Evolutionary conservation across 352 stramenopile species (phyloP).

Genomic region (Pythium rhizo-oryzae): DNA sequence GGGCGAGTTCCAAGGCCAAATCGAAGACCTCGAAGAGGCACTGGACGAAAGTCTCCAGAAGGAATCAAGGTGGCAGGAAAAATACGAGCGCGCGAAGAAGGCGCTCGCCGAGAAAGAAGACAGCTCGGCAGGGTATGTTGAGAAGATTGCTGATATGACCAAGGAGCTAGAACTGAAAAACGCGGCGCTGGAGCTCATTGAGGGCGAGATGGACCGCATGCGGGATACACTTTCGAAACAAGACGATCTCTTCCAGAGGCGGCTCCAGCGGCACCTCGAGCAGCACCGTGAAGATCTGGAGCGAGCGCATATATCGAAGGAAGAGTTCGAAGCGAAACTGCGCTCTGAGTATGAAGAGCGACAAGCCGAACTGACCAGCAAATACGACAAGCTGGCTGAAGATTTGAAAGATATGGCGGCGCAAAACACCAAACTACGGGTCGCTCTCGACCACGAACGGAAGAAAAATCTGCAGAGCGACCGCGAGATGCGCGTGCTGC

Average conservation of each 20-base stretch:
- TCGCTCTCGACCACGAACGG: constrained; percentile 45
- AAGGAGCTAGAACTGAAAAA: constrained; percentile 54
- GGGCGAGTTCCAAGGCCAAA: constrained; percentile 45
- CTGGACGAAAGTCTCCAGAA: constrained; percentile 64
- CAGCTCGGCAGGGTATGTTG: constrained; percentile 5
- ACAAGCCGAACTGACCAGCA: constrained; percentile 39
- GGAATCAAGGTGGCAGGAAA: constrained; percentile 36
- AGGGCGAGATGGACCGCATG: constrained; percentile 73
- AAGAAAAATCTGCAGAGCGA: constrained; percentile 55
- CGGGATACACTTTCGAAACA: constrained; percentile 53
- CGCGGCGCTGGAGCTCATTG: constrained; percentile 61
- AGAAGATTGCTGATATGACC: constrained; percentile 30
- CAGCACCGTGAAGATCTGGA: constrained; percentile 52
- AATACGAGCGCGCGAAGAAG: constrained; percentile 29
- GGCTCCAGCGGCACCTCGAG: constrained; percentile 51
- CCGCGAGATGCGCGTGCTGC: constrained; percentile 64
- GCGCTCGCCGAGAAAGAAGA: constrained; percentile 30
- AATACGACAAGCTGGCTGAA: constrained; percentile 40
- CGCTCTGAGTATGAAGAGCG: constrained; percentile 40
- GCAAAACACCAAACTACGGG: constrained; percentile 56
- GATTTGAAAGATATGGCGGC: constrained; percentile 50
- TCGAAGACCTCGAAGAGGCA: constrained; percentile 63
- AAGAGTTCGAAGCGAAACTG: constrained; percentile 45
- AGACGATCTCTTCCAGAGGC: constrained; percentile 55
- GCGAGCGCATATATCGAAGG: constrained; percentile 23